Base-by-base conservation (phyloP, 1,284 basidiomycete species). In the Fomitopsis pinicola region DNA sequence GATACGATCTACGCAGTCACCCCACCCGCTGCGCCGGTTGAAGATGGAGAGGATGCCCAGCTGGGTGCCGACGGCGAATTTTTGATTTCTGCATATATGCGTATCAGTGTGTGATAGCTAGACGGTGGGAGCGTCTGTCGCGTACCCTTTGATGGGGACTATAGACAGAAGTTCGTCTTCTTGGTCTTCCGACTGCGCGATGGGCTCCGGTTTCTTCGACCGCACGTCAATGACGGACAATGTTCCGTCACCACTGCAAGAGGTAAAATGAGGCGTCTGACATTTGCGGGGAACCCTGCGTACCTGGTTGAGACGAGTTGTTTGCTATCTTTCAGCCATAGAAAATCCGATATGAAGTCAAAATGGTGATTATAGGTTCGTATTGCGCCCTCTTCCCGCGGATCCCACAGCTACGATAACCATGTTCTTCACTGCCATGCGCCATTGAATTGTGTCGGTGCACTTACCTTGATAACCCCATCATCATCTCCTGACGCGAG, bases 331-430 rank as follows among this genome's bases (percentile, higher is more conserved):
- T 85, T 84, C 58, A 94, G 75, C 84, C 91, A 98, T 45, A 94
- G 75, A 74, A 98, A 93, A 72, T 96, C 95, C 26, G 94, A 93
- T 60, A 98, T 97, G 75, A 95, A 98, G 76, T 98, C 95, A 71
- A 90, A 95, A 71, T 98, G 96, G 61, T 98, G 95, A 12, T 80
- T 85, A 72, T 95, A 95, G 15, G 81, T 77, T 42, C 89, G 80
- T 22, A 91, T 77, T 40, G 83, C 77, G 14, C 88, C 85, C 54
- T 78, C 77, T 68, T 85, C 83, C 55, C 95, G 81, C 19, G 90
- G 85, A 73, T 98, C 95, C 95, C 95, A 98, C 33, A 98, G 80
- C 92, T 94, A 50, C 46, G 50, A 12, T 14, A 9, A 56, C 22
- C 22, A 22, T 22, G 22, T 22, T 22, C 22, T 30, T 42, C 48